Evolutionary conservation across 2,329 filamentous ascomycete genomes (phyloP), one percentile per base, ranked within the genome.

Genomic region (Diplodia intermedia): DNA sequence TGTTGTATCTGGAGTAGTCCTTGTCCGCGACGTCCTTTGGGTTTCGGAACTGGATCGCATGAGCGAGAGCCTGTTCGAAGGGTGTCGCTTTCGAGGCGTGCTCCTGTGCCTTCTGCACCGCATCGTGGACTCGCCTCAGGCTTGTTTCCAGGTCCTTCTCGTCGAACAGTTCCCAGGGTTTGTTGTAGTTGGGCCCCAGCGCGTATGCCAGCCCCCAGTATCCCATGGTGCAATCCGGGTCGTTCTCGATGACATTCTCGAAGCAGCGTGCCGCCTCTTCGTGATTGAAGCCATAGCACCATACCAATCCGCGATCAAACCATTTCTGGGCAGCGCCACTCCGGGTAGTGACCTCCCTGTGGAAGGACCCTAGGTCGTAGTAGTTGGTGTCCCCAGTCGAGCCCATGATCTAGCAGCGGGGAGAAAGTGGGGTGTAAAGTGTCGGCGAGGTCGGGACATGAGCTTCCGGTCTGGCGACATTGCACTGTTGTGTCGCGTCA

Each of bases 101-200:
- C 2, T 75, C 71, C 50, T 79, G 79, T 1, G 86, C 88, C 67
- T 82, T 73, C 67, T 74, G 67, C 68, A 82, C 80, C 0, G 85
- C 84, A 15, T 75, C 68, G 66, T 84, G 80, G 4, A 86, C 86
- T 36, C 81, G 79, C 50, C 79, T 74, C 7, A 90, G 79, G 0
- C 83, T 85, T 0, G 73, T 76, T 12, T 81, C 77, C 4, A 90
- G 80, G 71, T 93, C 91, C 0, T 82, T 78, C 0, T 83, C 78
- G 66, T 90, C 89, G 71, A 93, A 92, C 29, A 87, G 83, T 33
- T 87, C 85, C 91, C 91, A 93, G 0, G 91, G 88, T 73, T 93
- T 92, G 80, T 94, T 92, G 77, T 91, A 90, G 74, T 94, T 93
- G 3, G 91, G 91, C 0, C 91, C 91, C 0, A 91, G 79, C 1